Base-by-base conservation (phyloP, 129 eudicot species). In the Flaveria trinervia region DNA sequence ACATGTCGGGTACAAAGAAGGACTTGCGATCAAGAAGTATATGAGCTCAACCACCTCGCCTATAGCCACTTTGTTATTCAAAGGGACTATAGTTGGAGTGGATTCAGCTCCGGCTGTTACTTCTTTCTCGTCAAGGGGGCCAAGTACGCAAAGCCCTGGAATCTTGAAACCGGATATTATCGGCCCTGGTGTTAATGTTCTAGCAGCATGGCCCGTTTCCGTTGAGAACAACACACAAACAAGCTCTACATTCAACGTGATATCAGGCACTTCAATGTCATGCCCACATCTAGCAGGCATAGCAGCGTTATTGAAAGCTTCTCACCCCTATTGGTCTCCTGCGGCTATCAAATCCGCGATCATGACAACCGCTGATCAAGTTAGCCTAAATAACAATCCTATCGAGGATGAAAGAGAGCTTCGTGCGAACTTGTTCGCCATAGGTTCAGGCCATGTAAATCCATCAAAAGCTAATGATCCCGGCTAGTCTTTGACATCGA, bases 91-190 rank as follows among this genome's bases (percentile, higher is more conserved):
- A 14, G 76, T 86, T 1, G 89, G 89, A 10, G 69, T 56, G 1
- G 60, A 45, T 26, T 73, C 65, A 4, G 87, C 86, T 23, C 89
- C 89, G 1, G 67, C 59, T 0, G 81, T 83, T 30, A 17, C 83
- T 2, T 72, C 84, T 41, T 88, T 88, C 75, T 88, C 92, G 0
- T 85, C 92, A 0, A 48, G 89, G 9, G 92, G 88, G 15, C 88
- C 92, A 0, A 88, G 59, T 56, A 3, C 25, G 30, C 84, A 80
- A 12, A 84, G 88, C 65, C 92, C 86, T 0, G 88, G 89, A 0
- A 88, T 88, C 64, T 33, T 88, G 70, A 88, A 88, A 66, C 92
- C 92, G 33, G 89, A 88, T 82, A 81, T 88, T 62, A 83, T 88
- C 13, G 92, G 92, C 30, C 93, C 93, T 0, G 93, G 90, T 0